Base-by-base conservation (phyloP, 2,329 filamentous ascomycete species). In the Clonostachys rhizophaga region DNA sequence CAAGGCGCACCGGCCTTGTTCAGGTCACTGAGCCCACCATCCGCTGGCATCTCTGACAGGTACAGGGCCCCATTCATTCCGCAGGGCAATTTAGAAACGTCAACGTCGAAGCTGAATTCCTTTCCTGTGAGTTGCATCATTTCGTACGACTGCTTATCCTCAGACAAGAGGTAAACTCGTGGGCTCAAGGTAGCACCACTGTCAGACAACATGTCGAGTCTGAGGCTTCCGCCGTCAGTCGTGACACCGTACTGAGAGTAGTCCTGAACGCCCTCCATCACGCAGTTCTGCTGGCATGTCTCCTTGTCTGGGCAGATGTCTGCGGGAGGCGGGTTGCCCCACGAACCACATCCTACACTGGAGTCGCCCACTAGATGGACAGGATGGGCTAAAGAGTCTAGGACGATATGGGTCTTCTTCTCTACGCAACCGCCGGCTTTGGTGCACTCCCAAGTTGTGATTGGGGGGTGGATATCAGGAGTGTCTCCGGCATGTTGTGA, bases 41-140 rank as follows among this genome's bases (percentile, higher is more conserved):
- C 78, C 7, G 71, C 66, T 11, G 78, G 72, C 70, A 74, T 74
- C 60, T 72, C 68, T 17, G 66, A 68, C 13, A 86, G 75, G 65
- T 86, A 86, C 34, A 86, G 60, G 16, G 83, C 83, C 50, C 83
- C 83, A 61, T 87, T 87, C 59, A 87, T 69, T 48, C 84, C 84
- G 53, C 84, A 87, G 13, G 79, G 78, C 34, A 86, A 69, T 53
- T 77, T 74, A 24, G 80, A 83, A 40, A 83, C 74, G 55, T 87
- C 83, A 5, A 86, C 81, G 42, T 85, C 82, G 47, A 87, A 85
- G 13, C 77, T 77, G 58, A 87, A 76, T 60, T 87, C 83, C 52
- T 76, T 65, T 56, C 79, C 79, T 24, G 77, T 72, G 44, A 86
- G 68, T 50, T 82, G 69, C 59, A 86, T 73, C 58, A 79, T 71